Evolutionary conservation across 176 grass and related monocot genomes (phyloP).

Genomic region (Musa acuminata): DNA sequence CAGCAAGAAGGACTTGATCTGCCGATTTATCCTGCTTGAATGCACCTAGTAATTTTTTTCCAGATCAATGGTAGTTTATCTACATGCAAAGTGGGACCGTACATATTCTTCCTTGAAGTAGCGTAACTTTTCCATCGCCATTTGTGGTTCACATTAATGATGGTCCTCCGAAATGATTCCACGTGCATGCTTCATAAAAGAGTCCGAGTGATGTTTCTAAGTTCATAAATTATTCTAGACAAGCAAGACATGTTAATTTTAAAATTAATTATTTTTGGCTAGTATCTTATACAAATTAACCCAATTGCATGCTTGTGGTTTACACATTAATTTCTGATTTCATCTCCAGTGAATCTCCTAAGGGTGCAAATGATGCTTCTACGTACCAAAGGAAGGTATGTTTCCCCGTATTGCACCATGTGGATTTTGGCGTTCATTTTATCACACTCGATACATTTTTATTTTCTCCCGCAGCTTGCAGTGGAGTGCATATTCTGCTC

Average conservation of each 20-base stretch:
- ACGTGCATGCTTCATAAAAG: not conserved
- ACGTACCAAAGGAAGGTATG: constrained; percentile 93
- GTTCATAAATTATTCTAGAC: not conserved
- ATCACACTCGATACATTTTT: constrained; percentile 19
- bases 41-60: not conserved
- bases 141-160: not conserved
- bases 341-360: constrained; percentile 75
- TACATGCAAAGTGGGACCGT: not conserved
- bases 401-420: not conserved
- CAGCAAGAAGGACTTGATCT: too few species aligned
- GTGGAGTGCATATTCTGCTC: constrained; percentile 98
- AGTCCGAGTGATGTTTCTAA: not conserved
- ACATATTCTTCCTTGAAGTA: not conserved
- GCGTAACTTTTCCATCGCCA: not conserved
- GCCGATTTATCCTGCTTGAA: not conserved
- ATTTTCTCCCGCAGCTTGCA: constrained; percentile 51
- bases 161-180: not conserved
- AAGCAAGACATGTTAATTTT: not conserved
- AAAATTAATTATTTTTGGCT: not conserved
- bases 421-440: too few species aligned
- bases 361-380: constrained; percentile 84
- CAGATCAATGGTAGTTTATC: not conserved
- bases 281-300: not conserved
- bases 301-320: not conserved
- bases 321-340: constrained; percentile 30